Conservation (phyloP, 352 stramenopile species). For the Plasmopara viticola region DNA sequence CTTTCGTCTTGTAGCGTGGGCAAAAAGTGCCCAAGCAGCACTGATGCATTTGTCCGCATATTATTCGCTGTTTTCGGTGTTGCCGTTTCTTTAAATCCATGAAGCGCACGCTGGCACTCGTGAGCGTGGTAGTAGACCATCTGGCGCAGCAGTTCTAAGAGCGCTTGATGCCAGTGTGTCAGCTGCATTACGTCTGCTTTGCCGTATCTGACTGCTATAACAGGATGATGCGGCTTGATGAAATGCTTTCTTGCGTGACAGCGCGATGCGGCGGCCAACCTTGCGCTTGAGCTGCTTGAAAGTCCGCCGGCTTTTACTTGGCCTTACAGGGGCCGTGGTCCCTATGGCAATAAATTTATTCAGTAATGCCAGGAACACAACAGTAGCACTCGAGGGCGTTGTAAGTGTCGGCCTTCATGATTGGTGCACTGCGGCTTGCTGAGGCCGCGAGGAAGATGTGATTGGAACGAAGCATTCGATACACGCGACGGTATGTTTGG, state of each 20-base stretch:
- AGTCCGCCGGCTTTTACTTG: slow-evolving; percentile 85
- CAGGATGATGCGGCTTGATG: slow-evolving; percentile 75
- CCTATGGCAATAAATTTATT: no score
- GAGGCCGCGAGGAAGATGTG: no score
- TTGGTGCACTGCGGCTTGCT: no score
- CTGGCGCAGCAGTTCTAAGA: slow-evolving; percentile 64
- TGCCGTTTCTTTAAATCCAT: slow-evolving; percentile 57
- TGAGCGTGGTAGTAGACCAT: slow-evolving; percentile 75
- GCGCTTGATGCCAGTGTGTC: slow-evolving; percentile 57
- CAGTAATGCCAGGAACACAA: no score
- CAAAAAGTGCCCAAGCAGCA: slow-evolving; percentile 74
- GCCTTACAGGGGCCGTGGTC: no score
- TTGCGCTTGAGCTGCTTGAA: slow-evolving; percentile 86
- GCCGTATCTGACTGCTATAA: slow-evolving; percentile 70
- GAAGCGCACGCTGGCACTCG: no score
- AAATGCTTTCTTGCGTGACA: slow-evolving; percentile 67
- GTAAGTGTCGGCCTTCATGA: no score
- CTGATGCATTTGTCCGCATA: slow-evolving; percentile 60
- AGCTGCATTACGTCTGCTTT: slow-evolving; percentile 50
- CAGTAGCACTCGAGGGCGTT: no score
- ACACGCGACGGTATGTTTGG: no score
- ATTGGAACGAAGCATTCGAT: no score
- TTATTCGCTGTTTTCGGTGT: slow-evolving; percentile 39
- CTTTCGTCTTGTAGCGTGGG: slow-evolving; percentile 71
- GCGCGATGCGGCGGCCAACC: slow-evolving; percentile 60